phyloP scores from a whole-genome alignment of 495 filamentous ascomycete genomes.

The Peziza echinospora region DNA sequence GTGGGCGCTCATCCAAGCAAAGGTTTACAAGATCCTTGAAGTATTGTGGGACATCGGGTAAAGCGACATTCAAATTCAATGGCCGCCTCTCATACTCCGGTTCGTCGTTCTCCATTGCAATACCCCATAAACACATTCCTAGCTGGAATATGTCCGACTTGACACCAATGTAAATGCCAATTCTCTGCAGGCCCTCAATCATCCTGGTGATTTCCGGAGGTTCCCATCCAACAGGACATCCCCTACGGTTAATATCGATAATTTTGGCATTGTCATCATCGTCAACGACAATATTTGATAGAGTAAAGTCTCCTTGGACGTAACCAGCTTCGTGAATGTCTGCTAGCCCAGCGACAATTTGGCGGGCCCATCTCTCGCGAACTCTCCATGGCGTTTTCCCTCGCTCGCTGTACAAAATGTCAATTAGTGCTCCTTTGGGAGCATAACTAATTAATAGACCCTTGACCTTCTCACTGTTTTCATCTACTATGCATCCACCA shows the following conservation, averaged over 20 bases:
- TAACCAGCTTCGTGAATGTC: slow-evolving; percentile 94
- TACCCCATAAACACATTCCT: slow-evolving; percentile 91
- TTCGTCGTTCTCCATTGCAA: slow-evolving; percentile 73
- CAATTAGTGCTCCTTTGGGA: slow-evolving; percentile 69
- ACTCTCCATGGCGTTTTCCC: slow-evolving; percentile 44
- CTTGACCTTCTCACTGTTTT: slow-evolving; percentile 51
- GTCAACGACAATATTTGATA: slow-evolving; percentile 94
- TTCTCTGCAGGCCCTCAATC: slow-evolving; percentile 77
- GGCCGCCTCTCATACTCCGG: slow-evolving; percentile 60
- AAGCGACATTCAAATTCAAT: slow-evolving; percentile 26
- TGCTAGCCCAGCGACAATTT: slow-evolving; percentile 74
- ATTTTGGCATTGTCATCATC: slow-evolving; percentile 69
- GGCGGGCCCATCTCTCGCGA: slow-evolving; percentile 76
- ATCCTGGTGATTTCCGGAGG: slow-evolving; percentile 76
- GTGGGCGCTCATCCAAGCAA: slow-evolving; percentile 35
- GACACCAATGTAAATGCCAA: slow-evolving; percentile 95
- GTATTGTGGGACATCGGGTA: slow-evolving; percentile 34
- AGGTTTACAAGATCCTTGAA: slow-evolving; percentile 35
- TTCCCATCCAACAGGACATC: slow-evolving; percentile 94
- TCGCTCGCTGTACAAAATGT: slow-evolving; percentile 52
- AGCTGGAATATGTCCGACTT: slow-evolving; percentile 92
- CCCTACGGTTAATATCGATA: slow-evolving; percentile 93
- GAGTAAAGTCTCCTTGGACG: slow-evolving; percentile 90
- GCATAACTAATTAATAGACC: slow-evolving; percentile 82
- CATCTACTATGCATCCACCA: slow-evolving; percentile 73